Percentiles rank a stretch among this genome's conserved stretches.
phyloP scores from a whole-genome alignment of 768 basidiomycete genomes.

The Gloeopeniophorella convolvens region DNA sequence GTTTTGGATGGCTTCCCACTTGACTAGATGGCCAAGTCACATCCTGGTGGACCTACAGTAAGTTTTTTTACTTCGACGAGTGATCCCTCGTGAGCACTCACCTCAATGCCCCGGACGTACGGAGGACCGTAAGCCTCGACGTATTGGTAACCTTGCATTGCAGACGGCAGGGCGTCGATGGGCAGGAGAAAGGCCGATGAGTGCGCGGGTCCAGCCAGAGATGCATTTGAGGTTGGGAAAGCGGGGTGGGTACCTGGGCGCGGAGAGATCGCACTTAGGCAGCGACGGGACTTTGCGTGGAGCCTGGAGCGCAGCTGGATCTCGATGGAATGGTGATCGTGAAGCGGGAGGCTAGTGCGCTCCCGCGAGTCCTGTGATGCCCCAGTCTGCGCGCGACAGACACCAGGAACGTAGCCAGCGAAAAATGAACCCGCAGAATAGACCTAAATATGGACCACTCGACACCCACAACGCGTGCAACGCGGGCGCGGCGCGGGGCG shows the following conservation, averaged over 20 bases:
- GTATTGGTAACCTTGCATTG: too few relatives aligned
- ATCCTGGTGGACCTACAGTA: conserved; percentile 6
- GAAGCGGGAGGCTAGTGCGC: neutral
- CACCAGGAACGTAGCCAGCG: conserved; percentile 16
- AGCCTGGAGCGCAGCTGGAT: neutral
- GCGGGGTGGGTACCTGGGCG: conserved; percentile 11
- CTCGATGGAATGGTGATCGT: conserved; percentile 4
- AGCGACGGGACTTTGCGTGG: neutral
- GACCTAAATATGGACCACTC: neutral
- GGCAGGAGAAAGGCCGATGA: too few relatives aligned
- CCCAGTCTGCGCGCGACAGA: neutral
- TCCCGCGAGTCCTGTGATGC: conserved; percentile 1
- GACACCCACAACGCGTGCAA: neutral
- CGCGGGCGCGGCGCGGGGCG: too few relatives aligned
- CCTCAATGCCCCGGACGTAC: too few relatives aligned
- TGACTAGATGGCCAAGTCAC: conserved; percentile 3
- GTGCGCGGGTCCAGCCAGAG: too few relatives aligned
- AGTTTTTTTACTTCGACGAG: conserved; percentile 14
- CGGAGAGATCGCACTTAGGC: neutral
- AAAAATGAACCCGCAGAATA: neutral
- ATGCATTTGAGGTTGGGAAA: conserved; percentile 16
- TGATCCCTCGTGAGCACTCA: too few relatives aligned
- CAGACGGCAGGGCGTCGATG: too few relatives aligned
- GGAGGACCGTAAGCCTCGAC: too few relatives aligned
- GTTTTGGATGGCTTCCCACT: conserved; percentile 7